Base-by-base conservation (phyloP, 768 basidiomycete genomes). In the Mycena leptocephala region DNA sequence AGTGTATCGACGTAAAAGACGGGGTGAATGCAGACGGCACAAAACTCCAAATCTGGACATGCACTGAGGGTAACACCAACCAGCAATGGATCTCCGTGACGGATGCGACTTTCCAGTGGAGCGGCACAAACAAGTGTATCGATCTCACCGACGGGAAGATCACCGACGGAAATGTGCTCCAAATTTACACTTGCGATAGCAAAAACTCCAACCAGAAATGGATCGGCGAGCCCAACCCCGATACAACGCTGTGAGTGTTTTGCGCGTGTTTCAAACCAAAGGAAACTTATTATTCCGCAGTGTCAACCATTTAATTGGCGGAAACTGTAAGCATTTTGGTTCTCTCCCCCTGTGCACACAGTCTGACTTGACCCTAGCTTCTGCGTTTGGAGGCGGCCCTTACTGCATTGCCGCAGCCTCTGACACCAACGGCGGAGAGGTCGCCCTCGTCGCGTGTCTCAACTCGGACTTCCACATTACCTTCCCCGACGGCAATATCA, bases 401-500 rank as follows among this genome's bases (percentile, higher is more conserved):
- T 48, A 24, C 48, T 51, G 48, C 14, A 51, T 51, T n/a, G n/a
- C 48, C 14, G 48, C 48, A 24, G 48, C 48, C 48, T 51, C 48
- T 26, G 24, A 51, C 48, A 51, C 48, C n/a, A n/a, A 51, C 48
- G 48, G 48, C 24, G 48, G n/a, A 3, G n/a, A 51, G 48, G 48
- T 51, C n/a, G 48, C 48, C n/a, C 48, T 51, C 9, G 48, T 51
- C 3, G 48, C 48, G 9, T 51, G 48, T 14, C n/a, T 51, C 55
- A 56, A 61, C 35, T 37, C 59, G 3, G 59, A 61, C 5, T 62
- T 62, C 59, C 59, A 39, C 37, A 48, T 13, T 1, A 28, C 33
- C 3, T 72, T 46, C 61, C 70, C 70, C 26, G 37, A 72, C 41
- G 70, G 70, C 18, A 72, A 72, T 35, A 72, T 63, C 32, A 72